Percentiles rank a stretch among this genome's conserved stretches.
Conservation (phyloP, 2,329 filamentous ascomycete genomes). For the Aspergillus unguis region DNA sequence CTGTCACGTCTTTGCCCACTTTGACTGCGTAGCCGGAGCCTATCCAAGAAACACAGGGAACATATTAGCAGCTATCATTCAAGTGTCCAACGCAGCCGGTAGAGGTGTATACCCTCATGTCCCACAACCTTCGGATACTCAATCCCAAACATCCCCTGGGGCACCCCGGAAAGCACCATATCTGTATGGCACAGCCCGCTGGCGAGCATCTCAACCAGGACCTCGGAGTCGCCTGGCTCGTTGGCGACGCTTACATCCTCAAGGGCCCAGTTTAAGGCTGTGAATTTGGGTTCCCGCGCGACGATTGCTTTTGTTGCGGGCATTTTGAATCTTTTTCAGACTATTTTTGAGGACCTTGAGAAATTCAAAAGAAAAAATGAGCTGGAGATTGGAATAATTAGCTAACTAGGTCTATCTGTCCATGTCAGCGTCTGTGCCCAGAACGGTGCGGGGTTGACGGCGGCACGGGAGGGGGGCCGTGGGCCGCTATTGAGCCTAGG, state of each 20-base stretch:
- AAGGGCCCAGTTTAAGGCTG: constrained; percentile 1
- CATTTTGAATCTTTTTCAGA: background rate
- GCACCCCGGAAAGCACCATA: constrained; percentile 12
- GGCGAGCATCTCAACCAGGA: constrained; percentile 17
- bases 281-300: constrained; percentile 4
- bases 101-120: constrained; percentile 22
- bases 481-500: too few species aligned
- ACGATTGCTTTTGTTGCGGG: constrained; percentile 5
- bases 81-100: background rate
- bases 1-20: constrained; percentile 16
- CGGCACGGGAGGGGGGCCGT: too few species aligned
- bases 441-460: too few species aligned
- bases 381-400: background rate
- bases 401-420: too few species aligned
- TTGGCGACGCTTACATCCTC: background rate
- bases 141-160: constrained; percentile 6
- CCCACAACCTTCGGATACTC: constrained; percentile 28
- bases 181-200: constrained; percentile 22
- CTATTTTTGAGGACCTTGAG: background rate
- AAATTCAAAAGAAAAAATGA: background rate
- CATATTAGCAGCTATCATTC: background rate
- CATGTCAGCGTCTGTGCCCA: too few species aligned
- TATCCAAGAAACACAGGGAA: background rate
- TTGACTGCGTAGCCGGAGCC: constrained; percentile 19
- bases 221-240: constrained; percentile 15